These are phyloP conservation scores for Meyerozyma guilliermondii DNA, from an alignment of 1,139 yeast genomes.

Conservation along the genomic window DNA sequence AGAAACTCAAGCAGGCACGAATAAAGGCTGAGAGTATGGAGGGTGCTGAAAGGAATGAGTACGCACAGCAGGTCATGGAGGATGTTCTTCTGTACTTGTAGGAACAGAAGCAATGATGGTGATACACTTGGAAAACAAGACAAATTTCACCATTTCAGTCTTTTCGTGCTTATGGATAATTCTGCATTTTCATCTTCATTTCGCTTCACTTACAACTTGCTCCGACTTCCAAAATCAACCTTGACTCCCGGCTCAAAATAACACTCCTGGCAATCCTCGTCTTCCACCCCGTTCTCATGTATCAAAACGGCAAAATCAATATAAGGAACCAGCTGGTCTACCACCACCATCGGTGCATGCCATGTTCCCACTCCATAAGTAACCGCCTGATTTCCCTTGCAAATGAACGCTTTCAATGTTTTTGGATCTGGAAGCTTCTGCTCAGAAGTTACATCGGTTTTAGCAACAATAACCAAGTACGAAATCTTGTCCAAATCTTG, in stretches of 20 bases:
- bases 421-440: constrained; percentile 54
- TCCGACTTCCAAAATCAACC: constrained; percentile 22
- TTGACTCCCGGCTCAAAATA: constrained; percentile 57
- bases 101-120: constrained; percentile 1
- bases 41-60: constrained; percentile 22
- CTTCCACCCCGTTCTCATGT: constrained; percentile 74
- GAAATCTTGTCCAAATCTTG: constrained; percentile 44
- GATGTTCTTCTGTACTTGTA: constrained; percentile 36
- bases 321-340: constrained; percentile 42
- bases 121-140: too few species aligned
- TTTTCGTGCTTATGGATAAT: too few species aligned
- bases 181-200: too few species aligned
- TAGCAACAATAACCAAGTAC: constrained; percentile 79
- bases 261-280: constrained; percentile 81
- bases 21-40: constrained; percentile 20
- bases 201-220: constrained; percentile 5
- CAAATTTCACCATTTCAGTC: too few species aligned
- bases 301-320: constrained; percentile 83
- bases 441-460: constrained; percentile 35
- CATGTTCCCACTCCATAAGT: constrained; percentile 71
- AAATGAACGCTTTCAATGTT: constrained; percentile 61
- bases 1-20: constrained; percentile 27
- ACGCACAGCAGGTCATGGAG: constrained; percentile 29
- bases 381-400: constrained; percentile 80
- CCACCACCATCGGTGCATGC: constrained; percentile 94